Evolutionary conservation across 1,284 basidiomycete genomes (phyloP), one percentile per base, ranked within the genome.

Genomic region (Apiotrichum montevideense): DNA sequence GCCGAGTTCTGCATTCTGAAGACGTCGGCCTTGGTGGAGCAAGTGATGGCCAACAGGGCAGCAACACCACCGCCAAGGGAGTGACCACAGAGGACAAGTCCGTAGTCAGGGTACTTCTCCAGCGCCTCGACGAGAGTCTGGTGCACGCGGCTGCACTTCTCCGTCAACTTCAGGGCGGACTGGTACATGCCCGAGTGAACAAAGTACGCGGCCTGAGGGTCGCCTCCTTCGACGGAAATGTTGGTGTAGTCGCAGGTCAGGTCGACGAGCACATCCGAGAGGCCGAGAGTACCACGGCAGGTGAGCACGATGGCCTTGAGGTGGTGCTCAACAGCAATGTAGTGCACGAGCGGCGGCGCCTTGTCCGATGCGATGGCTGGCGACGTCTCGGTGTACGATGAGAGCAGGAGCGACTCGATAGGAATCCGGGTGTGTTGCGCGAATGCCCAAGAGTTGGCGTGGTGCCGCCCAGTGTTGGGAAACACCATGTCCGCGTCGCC

Each of bases 221-320:
- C 68, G 3, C 70, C 79, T 32, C 75, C 73, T 2, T 75, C 74
- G 6, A 80, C 67, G 1, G 60, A 52, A 46, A 81, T 77, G 3
- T 70, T 63, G 59, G 75, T 72, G 62, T 79, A 81, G 37, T 74
- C 73, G 68, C 79, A 80, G 0, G 78, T 80, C 3, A 81, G 71
- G 59, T 81, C 80, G 43, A 79, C 77, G n/a, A 81, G 73, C 13
- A 81, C 73, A 62, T 81, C 80, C 10, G 77, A 78, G 0, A 81
- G 68, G 1, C 77, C 75, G 39, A 81, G 70, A 2, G 80, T 80
- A 5, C 80, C 80, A 9, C 80, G 73, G 58, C 80, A 81, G 11
- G 79, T 79, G 63, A 80, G 63, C 13, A 79, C 76, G 35, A 80
- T 70, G 0, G 79, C 76, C 58, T 77, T 64, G 21, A 73, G 59